A percentile compares a stretch with the other conserved stretches of the same genome.
These are phyloP conservation scores for Capronia coronata DNA, from an alignment of 2,329 filamentous ascomycete species.

Conservation along the genomic window DNA sequence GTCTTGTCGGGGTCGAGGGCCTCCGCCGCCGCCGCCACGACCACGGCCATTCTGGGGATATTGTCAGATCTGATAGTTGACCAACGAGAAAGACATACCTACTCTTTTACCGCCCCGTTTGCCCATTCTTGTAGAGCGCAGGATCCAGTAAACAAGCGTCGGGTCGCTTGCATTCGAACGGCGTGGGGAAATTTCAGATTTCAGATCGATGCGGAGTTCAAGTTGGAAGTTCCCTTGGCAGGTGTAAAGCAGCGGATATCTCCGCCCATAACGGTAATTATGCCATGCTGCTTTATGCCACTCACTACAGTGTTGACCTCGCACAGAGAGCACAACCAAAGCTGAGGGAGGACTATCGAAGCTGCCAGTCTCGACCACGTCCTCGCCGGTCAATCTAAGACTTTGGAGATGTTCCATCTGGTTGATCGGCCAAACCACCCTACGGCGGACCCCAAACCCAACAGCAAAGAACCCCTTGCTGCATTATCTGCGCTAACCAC, in stretches of 20 bases:
- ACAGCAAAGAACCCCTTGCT: no score
- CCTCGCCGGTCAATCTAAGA: no score
- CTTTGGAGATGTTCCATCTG: no score
- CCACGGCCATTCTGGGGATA: conserved; percentile 33
- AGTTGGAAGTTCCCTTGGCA: background rate
- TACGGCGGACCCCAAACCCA: no score
- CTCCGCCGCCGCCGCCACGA: conserved; percentile 40
- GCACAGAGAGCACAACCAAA: no score
- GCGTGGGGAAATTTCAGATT: conserved; percentile 10
- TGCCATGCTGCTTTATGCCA: background rate
- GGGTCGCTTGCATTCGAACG: background rate
- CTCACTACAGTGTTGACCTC: no score
- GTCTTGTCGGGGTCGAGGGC: conserved; percentile 31
- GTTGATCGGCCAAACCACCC: no score
- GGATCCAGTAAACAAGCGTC: conserved; percentile 1
- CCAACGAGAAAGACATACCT: conserved; percentile 6
- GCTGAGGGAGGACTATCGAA: no score
- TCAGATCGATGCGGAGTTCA: background rate
- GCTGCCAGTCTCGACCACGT: no score
- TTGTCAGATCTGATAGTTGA: background rate
- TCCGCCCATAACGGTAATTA: background rate
- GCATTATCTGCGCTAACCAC: background rate
- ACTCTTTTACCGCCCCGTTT: conserved; percentile 32
- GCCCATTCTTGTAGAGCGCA: conserved; percentile 26
- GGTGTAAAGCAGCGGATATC: background rate